Evolutionary conservation across 306 rosid genomes (phyloP).

Genomic region (Prunus padus): DNA sequence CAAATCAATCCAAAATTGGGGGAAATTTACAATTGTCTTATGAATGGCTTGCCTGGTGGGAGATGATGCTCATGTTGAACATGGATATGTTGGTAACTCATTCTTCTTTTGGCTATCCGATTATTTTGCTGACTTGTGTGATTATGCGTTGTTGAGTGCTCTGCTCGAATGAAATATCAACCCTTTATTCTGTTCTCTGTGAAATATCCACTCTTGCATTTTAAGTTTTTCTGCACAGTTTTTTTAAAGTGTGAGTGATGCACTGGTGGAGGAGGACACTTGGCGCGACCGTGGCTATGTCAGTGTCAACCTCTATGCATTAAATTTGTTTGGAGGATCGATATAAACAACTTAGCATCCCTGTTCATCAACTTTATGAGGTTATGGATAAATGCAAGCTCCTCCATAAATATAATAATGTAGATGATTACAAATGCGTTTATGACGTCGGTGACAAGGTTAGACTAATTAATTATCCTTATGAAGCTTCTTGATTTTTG

Average conservation of each 20-base stretch:
- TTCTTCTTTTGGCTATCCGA: not conserved
- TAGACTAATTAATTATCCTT: not conserved
- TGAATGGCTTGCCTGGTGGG: not conserved
- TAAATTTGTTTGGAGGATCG: not conserved
- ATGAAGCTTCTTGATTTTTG: slow-evolving; percentile 15
- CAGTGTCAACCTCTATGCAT: not conserved
- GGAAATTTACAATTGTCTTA: not conserved
- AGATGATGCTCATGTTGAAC: not conserved
- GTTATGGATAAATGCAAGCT: too few species aligned
- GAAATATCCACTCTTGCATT: too few species aligned
- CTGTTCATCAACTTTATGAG: too few species aligned
- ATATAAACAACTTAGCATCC: not conserved
- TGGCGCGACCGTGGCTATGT: not conserved
- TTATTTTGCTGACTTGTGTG: too few species aligned
- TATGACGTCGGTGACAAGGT: not conserved
- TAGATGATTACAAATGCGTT: not conserved
- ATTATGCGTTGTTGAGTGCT: too few species aligned
- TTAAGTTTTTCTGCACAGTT: too few species aligned
- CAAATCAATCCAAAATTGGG: not conserved
- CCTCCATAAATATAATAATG: too few species aligned
- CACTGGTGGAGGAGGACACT: not conserved
- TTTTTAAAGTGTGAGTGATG: too few species aligned
- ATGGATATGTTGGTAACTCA: not conserved
- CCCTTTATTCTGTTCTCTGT: too few species aligned
- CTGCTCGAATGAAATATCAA: too few species aligned